These are phyloP conservation scores for Dioszegia hungarica DNA, from an alignment of 768 basidiomycete species.

Conservation along the genomic window DNA sequence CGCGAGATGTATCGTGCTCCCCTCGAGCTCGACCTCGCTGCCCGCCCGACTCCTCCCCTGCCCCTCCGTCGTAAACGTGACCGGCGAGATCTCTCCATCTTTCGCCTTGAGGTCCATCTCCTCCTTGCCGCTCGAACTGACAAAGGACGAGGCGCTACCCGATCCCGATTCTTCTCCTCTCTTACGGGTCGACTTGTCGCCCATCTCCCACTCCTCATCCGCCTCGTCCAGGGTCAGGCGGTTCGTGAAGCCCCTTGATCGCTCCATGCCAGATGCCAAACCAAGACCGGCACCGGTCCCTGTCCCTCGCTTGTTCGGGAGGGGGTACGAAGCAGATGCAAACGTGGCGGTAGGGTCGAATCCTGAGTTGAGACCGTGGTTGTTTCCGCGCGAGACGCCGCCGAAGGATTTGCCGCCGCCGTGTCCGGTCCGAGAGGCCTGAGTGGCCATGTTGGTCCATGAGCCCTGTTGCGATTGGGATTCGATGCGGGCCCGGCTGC, in stretches of 20 bases:
- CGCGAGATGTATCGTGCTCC: conserved; percentile 24
- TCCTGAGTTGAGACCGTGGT: conserved; percentile 17
- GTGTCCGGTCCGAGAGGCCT: conserved; percentile 30
- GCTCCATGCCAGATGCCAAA: neutral
- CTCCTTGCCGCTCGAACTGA: neutral
- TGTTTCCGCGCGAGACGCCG: neutral
- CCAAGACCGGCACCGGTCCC: too few relatives aligned
- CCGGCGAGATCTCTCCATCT: conserved; percentile 6
- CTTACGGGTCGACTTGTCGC: neutral
- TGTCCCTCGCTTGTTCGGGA: neutral
- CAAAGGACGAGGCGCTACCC: neutral
- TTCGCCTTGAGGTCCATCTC: neutral
- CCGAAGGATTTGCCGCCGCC: neutral
- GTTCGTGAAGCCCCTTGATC: conserved; percentile 27
- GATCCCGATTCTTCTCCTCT: neutral
- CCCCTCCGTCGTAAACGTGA: conserved; percentile 12
- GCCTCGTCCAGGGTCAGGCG: conserved; percentile 21
- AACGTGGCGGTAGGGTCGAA: conserved; percentile 12
- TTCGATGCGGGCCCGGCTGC: conserved; percentile 18
- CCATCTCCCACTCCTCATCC: conserved; percentile 36
- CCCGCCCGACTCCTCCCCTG: conserved; percentile 10
- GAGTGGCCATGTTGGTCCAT: conserved; percentile 6
- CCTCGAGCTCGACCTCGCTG: conserved; percentile 20
- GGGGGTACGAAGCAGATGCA: conserved; percentile 2
- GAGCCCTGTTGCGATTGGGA: conserved; percentile 6